Evolutionary conservation across 129 eudicot species (phyloP).

Genomic region (Arctium minus): DNA sequence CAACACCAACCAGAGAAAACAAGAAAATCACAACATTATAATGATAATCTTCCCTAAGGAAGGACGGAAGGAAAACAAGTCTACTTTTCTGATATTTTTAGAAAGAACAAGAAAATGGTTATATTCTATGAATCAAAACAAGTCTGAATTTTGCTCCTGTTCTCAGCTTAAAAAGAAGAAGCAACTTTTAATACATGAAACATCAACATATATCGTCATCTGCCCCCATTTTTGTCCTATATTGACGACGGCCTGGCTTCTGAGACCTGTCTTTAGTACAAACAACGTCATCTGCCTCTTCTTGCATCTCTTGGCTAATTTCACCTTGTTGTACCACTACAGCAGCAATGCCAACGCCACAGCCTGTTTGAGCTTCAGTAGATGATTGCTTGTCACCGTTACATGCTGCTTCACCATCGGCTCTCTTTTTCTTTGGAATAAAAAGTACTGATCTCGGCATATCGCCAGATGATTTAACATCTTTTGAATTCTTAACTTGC

Average conservation of each 20-base stretch:
- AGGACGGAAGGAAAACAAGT: neutral
- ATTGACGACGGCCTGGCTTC: slow-evolving; percentile 32
- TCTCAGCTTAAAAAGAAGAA: neutral
- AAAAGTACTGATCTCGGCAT: slow-evolving; percentile 26
- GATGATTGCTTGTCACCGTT: slow-evolving; percentile 13
- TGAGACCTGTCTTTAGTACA: neutral
- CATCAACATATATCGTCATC: slow-evolving; percentile 22
- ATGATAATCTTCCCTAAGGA: neutral
- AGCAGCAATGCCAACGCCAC: slow-evolving; percentile 23
- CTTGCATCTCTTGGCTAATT: slow-evolving; percentile 24
- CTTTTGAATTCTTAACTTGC: slow-evolving; percentile 12
- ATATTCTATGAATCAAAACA: neutral
- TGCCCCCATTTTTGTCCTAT: slow-evolving; percentile 27
- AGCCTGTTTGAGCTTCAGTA: neutral
- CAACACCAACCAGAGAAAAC: neutral
- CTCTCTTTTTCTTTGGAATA: slow-evolving; percentile 44
- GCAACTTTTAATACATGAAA: neutral
- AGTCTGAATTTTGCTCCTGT: neutral
- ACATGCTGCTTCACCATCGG: neutral
- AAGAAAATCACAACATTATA: neutral
- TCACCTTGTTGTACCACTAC: slow-evolving; percentile 19
- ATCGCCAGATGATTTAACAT: neutral
- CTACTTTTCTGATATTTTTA: neutral
- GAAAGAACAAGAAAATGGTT: neutral
- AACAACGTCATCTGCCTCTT: slow-evolving; percentile 13